A percentile compares a stretch with the other conserved stretches of the same genome.
These are phyloP conservation scores for Zopfia rhizophila DNA, from an alignment of 2,329 filamentous ascomycete genomes.

Conservation along the genomic window DNA sequence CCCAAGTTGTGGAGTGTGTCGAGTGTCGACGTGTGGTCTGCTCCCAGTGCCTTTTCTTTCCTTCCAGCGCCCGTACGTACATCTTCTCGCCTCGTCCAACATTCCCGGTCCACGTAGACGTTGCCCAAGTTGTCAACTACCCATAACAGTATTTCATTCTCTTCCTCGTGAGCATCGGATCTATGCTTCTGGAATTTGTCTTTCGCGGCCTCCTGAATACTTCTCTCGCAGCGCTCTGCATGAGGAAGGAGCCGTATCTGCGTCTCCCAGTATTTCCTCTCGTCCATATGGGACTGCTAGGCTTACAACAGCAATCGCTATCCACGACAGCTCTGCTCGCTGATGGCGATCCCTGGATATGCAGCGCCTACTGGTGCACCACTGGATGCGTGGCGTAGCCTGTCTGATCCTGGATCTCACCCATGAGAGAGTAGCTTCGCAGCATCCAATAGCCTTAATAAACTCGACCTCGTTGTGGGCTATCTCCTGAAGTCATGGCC, in stretches of 20 bases:
- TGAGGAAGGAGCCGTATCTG: conserved; percentile 21
- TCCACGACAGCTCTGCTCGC: conserved; percentile 5
- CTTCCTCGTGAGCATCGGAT: no score
- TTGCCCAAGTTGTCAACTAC: no score
- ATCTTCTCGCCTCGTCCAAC: neutral
- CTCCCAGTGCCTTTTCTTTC: conserved; percentile 7
- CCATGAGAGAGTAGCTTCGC: conserved; percentile 24
- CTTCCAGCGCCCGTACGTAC: conserved; percentile 11
- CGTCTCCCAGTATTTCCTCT: conserved; percentile 7
- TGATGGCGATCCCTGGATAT: conserved; percentile 5
- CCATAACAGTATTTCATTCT: no score
- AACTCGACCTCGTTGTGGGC: conserved; percentile 27
- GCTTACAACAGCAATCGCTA: conserved; percentile 18
- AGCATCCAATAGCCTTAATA: conserved; percentile 21
- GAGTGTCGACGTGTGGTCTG: conserved; percentile 19
- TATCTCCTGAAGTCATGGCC: conserved; percentile 26
- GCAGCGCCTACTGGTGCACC: no score
- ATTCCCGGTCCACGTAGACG: neutral
- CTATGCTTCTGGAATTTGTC: no score
- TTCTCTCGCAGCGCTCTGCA: conserved; percentile 17
- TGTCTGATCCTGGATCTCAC: conserved; percentile 6
- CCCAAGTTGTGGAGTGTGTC: conserved; percentile 17
- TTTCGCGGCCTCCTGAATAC: no score
- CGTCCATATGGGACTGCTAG: conserved; percentile 3
- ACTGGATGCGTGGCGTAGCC: conserved; percentile 25